Base-by-base conservation (phyloP, 805 yeast species). In the Cephaloascus albidus region DNA sequence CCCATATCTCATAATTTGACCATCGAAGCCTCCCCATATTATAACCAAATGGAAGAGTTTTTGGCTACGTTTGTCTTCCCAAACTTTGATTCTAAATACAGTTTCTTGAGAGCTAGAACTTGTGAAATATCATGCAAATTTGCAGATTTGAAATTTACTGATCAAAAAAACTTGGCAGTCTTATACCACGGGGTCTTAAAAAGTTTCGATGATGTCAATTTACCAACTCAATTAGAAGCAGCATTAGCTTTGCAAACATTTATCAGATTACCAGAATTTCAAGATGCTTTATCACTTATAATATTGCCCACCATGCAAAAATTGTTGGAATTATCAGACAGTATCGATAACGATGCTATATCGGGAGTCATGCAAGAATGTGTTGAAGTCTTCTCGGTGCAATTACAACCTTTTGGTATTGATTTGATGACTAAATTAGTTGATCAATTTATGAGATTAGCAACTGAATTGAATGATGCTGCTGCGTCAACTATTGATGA, bases 301-400 rank as follows among this genome's bases (percentile, higher is more conserved):
- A 83, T 90, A 41, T 73, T 89, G 26, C 85, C 84, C 30, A 78
- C 89, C 1, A 85, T 93, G 86, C 85, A 87, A 45, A 79, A 74
- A 47, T 65, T 93, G 41, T 65, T 90, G 46, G 74, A 72, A 8
- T 61, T 90, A 36, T 80, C 95, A 3, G 81, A 85, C 52, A 79
- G 80, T 42, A 77, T 89, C 46, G 98, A 90, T 51, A 78, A 83
- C 42, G 98, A 93, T 53, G 75, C 88, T 2, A 72, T 93, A 20
- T 78, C 95, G 18, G 84, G 82, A 18, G 96, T 90, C 4, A 87
- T 90, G 82, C 97, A 90, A 65, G 96, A 89, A 51, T 82, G 93
- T 55, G 97, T 90, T 23, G 96, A 89, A 53, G 77, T 75, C 42
- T 93, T 83, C 59, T 73, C 95, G 4, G 85, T 81, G 46, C 94